Evolutionary conservation across 192 early-diverging fungal genomes (phyloP).

Genomic region (Backusella morwellensis): DNA sequence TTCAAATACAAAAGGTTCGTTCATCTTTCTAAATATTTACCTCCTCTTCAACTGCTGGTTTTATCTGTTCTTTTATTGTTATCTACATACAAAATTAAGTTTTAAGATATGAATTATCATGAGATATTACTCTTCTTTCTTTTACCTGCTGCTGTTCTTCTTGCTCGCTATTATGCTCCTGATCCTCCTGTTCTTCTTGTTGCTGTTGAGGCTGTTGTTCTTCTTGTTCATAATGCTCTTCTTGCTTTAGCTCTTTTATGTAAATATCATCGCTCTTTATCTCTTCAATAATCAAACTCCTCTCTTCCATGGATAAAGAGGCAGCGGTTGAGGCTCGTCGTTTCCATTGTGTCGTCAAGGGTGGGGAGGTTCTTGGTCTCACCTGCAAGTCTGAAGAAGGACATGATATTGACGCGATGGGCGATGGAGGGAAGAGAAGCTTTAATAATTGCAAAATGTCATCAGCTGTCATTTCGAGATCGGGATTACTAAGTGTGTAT

Average conservation of each 20-base stretch:
- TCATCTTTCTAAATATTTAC: background rate
- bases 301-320: background rate
- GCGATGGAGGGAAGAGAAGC: conserved; percentile 23
- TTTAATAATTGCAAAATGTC: conserved; percentile 40
- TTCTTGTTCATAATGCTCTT: background rate
- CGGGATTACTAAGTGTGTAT: conserved; percentile 32
- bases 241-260: background rate
- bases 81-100: background rate
- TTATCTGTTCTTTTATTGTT: conserved; percentile 2
- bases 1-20: background rate
- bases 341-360: conserved; percentile 20
- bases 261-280: background rate
- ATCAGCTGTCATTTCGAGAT: conserved; percentile 44
- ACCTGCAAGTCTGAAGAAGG: conserved; percentile 14
- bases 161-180: too few species aligned
- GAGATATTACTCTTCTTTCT: background rate
- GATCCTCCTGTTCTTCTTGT: background rate
- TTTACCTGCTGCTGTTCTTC: background rate
- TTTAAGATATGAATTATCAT: background rate
- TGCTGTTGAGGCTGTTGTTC: background rate
- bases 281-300: background rate
- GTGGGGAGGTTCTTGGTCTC: conserved; percentile 11
- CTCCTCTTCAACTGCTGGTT: background rate
- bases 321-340: conserved; percentile 5
- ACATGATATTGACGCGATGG: conserved; percentile 20